Evolutionary conservation across 371 early-diverging fungal species (phyloP).

Genomic region (Rhizopus delemar): DNA sequence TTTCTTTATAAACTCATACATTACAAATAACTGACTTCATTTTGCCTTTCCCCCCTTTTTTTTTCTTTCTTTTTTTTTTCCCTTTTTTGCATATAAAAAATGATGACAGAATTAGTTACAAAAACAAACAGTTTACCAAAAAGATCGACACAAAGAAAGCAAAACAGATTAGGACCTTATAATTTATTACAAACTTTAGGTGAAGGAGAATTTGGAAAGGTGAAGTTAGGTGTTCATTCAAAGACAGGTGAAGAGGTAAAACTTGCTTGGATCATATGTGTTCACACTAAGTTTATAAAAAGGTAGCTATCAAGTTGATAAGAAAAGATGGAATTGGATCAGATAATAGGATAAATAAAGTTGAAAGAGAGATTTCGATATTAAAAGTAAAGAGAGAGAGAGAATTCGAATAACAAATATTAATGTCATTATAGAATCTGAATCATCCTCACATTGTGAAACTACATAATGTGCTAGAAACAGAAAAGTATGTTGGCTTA

Average conservation of each 20-base stretch:
- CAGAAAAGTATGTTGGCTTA: slow-evolving; percentile 68
- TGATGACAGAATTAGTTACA: slow-evolving; percentile 7
- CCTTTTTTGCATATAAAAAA: background rate
- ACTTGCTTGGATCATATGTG: background rate
- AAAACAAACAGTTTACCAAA: slow-evolving; percentile 3
- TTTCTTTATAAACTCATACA: background rate
- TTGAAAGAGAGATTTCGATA: slow-evolving; percentile 75
- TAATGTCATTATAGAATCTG: slow-evolving; percentile 55
- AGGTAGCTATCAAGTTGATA: slow-evolving; percentile 73
- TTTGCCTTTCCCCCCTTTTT: background rate
- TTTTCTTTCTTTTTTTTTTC: slow-evolving; percentile 1
- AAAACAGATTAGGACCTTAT: slow-evolving; percentile 22
- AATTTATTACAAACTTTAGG: slow-evolving; percentile 24
- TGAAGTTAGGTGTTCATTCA: slow-evolving; percentile 92
- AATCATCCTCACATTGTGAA: slow-evolving; percentile 74
- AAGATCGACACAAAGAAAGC: slow-evolving; percentile 21
- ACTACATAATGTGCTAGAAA: slow-evolving; percentile 75
- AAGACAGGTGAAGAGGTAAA: slow-evolving; percentile 89
- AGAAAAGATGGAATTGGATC: slow-evolving; percentile 57
- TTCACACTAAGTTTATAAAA: slow-evolving; percentile 1
- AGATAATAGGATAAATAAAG: slow-evolving; percentile 57
- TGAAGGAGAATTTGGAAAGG: slow-evolving; percentile 98
- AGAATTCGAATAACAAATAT: background rate
- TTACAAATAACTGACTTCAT: background rate
- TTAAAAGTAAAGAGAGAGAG: slow-evolving; percentile 46